A percentile compares a stretch with the other conserved stretches of the same genome.
These are phyloP conservation scores for Phytopythium oedochilum DNA, from an alignment of 352 stramenopile genomes.

Conservation along the genomic window DNA sequence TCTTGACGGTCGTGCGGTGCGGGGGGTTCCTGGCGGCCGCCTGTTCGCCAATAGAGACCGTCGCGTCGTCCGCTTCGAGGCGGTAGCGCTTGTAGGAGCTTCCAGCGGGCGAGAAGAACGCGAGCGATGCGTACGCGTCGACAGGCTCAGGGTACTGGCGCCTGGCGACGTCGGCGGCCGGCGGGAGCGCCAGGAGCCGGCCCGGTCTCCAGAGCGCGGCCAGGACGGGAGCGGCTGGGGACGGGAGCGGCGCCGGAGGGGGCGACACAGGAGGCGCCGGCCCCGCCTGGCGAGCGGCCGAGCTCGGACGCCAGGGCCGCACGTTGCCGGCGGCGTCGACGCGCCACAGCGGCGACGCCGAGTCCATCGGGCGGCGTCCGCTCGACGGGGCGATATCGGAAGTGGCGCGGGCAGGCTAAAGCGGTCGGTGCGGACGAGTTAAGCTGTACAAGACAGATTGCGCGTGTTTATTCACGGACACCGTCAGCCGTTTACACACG, in stretches of 20 bases:
- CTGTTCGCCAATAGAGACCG: neutral
- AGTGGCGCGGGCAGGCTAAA: neutral
- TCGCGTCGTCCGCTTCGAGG: neutral
- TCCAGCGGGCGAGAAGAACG: neutral
- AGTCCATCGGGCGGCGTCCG: neutral
- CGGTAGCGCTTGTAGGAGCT: neutral
- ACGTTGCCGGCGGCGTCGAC: conserved; percentile 3
- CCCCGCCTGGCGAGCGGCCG: too few species aligned
- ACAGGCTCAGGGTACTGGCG: neutral
- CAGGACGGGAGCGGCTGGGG: neutral
- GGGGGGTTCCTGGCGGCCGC: neutral
- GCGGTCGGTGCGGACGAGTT: neutral
- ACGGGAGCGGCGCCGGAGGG: neutral
- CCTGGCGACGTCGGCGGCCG: too few species aligned
- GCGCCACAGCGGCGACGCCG: neutral
- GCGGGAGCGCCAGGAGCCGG: neutral
- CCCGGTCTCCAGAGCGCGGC: neutral
- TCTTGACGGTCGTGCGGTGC: neutral
- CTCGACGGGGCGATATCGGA: neutral
- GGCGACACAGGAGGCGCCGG: neutral
- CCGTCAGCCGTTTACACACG: too few species aligned
- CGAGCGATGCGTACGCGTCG: neutral
- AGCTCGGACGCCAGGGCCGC: neutral
- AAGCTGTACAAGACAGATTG: too few species aligned
- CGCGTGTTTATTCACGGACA: too few species aligned